Percentiles rank a stretch among this genome's conserved stretches.
Conservation (phyloP, 2,329 filamentous ascomycete species). For the Alternaria solani region DNA sequence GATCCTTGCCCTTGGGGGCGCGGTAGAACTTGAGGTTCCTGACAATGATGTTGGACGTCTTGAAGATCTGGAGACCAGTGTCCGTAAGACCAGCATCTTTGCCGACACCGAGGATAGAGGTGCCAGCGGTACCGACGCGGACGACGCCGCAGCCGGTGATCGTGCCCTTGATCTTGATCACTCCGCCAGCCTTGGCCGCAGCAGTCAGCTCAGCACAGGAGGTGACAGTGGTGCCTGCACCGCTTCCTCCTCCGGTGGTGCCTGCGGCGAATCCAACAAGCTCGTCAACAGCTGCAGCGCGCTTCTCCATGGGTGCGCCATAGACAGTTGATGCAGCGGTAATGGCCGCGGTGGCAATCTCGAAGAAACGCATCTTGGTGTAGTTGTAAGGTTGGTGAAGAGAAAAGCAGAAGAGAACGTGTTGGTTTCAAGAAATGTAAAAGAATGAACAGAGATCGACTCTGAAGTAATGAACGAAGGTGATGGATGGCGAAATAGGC, state of each 20-base stretch:
- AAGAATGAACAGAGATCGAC: constrained; percentile 31
- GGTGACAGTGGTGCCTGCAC: constrained; percentile 63
- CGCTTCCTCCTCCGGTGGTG: constrained; percentile 65
- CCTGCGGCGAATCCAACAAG: constrained; percentile 59
- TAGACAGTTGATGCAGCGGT: constrained; percentile 37
- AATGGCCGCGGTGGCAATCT: constrained; percentile 33
- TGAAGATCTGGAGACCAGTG: constrained; percentile 63
- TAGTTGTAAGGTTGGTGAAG: not conserved
- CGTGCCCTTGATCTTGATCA: constrained; percentile 45
- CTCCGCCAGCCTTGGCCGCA: constrained; percentile 54
- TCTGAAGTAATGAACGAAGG: constrained; percentile 15
- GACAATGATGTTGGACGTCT: constrained; percentile 66
- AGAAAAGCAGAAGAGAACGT: constrained; percentile 2
- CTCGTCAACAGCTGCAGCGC: constrained; percentile 41
- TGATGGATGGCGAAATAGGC: constrained; percentile 1
- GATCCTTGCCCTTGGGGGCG: constrained; percentile 64
- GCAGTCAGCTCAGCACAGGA: constrained; percentile 60
- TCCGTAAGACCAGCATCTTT: constrained; percentile 53
- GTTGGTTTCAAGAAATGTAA: constrained; percentile 2
- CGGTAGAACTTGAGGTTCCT: constrained; percentile 69
- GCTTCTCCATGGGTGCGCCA: constrained; percentile 33
- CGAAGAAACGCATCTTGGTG: constrained; percentile 40
- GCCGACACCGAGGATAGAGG: constrained; percentile 52
- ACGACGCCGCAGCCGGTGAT: constrained; percentile 45
- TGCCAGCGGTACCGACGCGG: constrained; percentile 33